These are phyloP conservation scores for Usnea hakonensis DNA, from an alignment of 495 filamentous ascomycete species.

Conservation along the genomic window DNA sequence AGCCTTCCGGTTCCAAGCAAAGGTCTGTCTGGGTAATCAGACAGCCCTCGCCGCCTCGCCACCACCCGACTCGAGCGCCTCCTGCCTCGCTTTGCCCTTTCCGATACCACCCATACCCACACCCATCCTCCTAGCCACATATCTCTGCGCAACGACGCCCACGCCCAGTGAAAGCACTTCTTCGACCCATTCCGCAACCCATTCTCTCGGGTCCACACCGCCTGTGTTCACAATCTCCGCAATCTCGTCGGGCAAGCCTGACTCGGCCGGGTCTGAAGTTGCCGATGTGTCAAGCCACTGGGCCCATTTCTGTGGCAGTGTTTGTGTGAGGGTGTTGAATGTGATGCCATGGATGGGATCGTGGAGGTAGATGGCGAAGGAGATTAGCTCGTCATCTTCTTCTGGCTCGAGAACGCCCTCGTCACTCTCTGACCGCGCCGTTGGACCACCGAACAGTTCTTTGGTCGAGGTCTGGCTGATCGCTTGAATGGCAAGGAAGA, in stretches of 20 bases:
- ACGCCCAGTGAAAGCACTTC: slow-evolving; percentile 72
- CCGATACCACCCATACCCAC: slow-evolving; percentile 69
- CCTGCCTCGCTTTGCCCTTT: slow-evolving; percentile 70
- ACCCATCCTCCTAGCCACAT: slow-evolving; percentile 91
- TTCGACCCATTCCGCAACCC: slow-evolving; percentile 96
- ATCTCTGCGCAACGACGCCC: slow-evolving; percentile 88
- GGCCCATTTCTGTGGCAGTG: slow-evolving; percentile 79
- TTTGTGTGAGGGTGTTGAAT: slow-evolving; percentile 75
- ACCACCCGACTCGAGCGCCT: slow-evolving; percentile 62
- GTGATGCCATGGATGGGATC: slow-evolving; percentile 89
- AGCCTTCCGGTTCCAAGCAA: background rate
- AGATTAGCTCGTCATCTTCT: slow-evolving; percentile 45
- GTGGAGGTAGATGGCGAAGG: slow-evolving; percentile 85
- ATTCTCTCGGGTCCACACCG: slow-evolving; percentile 90
- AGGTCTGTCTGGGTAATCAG: background rate
- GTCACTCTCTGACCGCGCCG: slow-evolving; percentile 43
- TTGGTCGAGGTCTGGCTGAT: slow-evolving; percentile 53
- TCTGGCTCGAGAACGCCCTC: slow-evolving; percentile 44
- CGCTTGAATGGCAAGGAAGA: slow-evolving; percentile 91
- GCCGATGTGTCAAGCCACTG: slow-evolving; percentile 80
- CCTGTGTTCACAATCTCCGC: slow-evolving; percentile 78
- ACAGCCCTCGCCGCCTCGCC: slow-evolving; percentile 74
- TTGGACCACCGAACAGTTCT: slow-evolving; percentile 58
- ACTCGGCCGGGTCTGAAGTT: slow-evolving; percentile 31
- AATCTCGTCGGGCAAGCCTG: slow-evolving; percentile 70